Conservation (phyloP, 257 asterid genomes). For the Cordia subcordata region DNA sequence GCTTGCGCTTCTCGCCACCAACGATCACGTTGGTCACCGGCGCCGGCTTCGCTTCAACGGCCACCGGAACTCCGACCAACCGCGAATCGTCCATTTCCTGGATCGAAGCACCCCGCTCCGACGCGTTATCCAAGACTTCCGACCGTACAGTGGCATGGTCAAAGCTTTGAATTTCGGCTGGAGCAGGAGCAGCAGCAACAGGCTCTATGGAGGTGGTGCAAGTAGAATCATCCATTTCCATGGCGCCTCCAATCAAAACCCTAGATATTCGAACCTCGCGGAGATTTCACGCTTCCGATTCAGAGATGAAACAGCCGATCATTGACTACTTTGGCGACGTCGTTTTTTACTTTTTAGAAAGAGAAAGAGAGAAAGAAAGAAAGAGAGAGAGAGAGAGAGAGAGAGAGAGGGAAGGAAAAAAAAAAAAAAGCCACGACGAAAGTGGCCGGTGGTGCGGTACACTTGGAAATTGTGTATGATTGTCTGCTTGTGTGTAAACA, state of each 20-base stretch:
- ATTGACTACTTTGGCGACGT: constrained; percentile 33
- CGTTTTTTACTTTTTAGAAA: background rate
- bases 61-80: constrained; percentile 20
- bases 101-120: constrained; percentile 19
- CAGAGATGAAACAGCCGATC: constrained; percentile 31
- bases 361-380: constrained; percentile 1
- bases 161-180: constrained; percentile 44
- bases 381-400: background rate
- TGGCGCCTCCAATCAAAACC: background rate
- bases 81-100: constrained; percentile 19
- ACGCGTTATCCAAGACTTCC: constrained; percentile 12
- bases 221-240: background rate
- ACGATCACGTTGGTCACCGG: constrained; percentile 22
- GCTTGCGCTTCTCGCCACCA: constrained; percentile 46
- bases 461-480: background rate
- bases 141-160: constrained; percentile 35
- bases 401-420: constrained; percentile 1
- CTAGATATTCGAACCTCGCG: too few relatives aligned
- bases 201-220: too few relatives aligned
- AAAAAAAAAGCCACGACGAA: too few relatives aligned
- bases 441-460: background rate
- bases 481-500: background rate
- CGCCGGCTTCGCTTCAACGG: constrained; percentile 1
- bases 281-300: constrained; percentile 8
- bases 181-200: background rate